Base-by-base conservation (phyloP, 1,284 basidiomycete species). In the Moniliella sp. region DNA sequence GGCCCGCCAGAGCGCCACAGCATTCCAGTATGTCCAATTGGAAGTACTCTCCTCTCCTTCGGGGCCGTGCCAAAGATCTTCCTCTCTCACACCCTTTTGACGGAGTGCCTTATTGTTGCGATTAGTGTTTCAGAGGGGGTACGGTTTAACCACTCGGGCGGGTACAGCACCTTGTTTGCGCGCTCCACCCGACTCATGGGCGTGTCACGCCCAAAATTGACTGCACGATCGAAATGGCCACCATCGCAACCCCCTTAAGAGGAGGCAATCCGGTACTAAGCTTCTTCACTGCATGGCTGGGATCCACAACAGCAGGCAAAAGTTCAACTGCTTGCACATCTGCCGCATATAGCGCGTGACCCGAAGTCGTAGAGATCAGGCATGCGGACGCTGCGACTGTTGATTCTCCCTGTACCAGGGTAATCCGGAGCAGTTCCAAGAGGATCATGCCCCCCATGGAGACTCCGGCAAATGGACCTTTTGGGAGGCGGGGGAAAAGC, bases 381-480 rank as follows among this genome's bases (percentile, higher is more conserved):
- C n/a, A n/a, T n/a, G n/a, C n/a, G n/a, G n/a, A n/a, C n/a, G n/a
- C n/a, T n/a, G n/a, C n/a, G n/a, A n/a, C n/a, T n/a, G n/a, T n/a
- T n/a, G n/a, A n/a, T n/a, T n/a, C n/a, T n/a, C n/a, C n/a, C n/a
- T n/a, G n/a, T n/a, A n/a, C n/a, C 19, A 57, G 42, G 13, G 46
- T 32, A 10, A 58, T 26, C 21, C n/a, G 7, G 3, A 56, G 53
- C 19, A 63, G 35, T 28, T 63, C 61, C 4, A 60, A 40, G 0
- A 75, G 70, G 36, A 82, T 80, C 79, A 82, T 82, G 11, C 81
- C 81, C 4, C 81, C 82, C 31, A 86, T 64, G 27, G 76, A 79
- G 8, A 75, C 64, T 1, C 82, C 79, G 10, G 82, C 74, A n/a
- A 86, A n/a, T n/a, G n/a, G n/a, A n/a, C n/a, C n/a, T n/a, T n/a